Percentiles rank a stretch among this genome's conserved stretches.
These are phyloP conservation scores for Umbelopsis sp. DNA, from an alignment of 192 early-diverging fungal species.

Conservation along the genomic window DNA sequence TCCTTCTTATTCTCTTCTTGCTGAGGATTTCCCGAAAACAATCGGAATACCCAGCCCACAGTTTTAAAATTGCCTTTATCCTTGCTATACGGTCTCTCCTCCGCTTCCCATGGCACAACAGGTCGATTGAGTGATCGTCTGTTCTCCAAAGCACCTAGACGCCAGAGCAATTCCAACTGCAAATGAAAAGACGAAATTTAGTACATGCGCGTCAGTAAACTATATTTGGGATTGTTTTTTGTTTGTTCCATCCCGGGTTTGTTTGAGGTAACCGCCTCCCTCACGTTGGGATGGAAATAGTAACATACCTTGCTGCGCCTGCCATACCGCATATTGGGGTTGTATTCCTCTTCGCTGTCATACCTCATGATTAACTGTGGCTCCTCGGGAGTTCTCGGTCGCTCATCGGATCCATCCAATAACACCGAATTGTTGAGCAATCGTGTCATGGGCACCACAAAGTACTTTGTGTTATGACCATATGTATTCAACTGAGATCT, in stretches of 20 bases:
- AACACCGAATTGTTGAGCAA: constrained; percentile 59
- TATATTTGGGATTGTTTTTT: background rate
- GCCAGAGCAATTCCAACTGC: constrained; percentile 61
- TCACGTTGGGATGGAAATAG: background rate
- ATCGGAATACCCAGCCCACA: constrained; percentile 63
- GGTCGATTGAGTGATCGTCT: constrained; percentile 47
- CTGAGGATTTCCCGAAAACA: constrained; percentile 60
- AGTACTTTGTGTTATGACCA: constrained; percentile 57
- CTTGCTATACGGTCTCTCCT: constrained; percentile 43
- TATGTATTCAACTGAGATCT: constrained; percentile 44
- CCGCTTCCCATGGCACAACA: constrained; percentile 59
- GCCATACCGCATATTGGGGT: constrained; percentile 64
- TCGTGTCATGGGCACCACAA: constrained; percentile 65
- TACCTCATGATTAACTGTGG: constrained; percentile 64
- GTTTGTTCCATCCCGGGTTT: too few species aligned
- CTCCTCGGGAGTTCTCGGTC: constrained; percentile 61
- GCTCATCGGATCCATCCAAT: constrained; percentile 49
- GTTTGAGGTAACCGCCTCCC: too few species aligned
- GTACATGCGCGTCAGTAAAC: background rate
- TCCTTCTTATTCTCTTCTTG: constrained; percentile 64
- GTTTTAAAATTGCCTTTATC: constrained; percentile 56
- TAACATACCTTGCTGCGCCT: constrained; percentile 62
- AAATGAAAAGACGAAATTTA: background rate
- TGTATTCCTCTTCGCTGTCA: constrained; percentile 58
- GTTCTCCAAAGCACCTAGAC: constrained; percentile 57